Conservation (phyloP, 768 basidiomycete genomes). For the Tephrocybe sp. region DNA sequence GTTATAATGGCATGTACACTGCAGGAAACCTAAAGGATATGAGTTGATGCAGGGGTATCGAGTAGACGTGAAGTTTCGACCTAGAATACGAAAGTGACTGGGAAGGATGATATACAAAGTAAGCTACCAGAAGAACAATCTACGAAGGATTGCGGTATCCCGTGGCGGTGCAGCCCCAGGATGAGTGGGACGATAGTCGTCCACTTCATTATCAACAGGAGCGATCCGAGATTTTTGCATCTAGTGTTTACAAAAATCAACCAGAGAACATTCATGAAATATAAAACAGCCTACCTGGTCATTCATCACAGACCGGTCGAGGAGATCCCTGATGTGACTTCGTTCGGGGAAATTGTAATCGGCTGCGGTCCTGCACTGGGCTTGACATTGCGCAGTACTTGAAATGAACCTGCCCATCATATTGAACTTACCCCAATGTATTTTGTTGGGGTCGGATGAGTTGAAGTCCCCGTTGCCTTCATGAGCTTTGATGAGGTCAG, state of each 20-base stretch:
- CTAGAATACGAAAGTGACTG: too few relatives aligned
- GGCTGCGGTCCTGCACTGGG: slow-evolving; percentile 59
- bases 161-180: slow-evolving; percentile 26
- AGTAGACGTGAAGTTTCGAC: background rate
- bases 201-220: slow-evolving; percentile 46
- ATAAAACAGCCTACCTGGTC: slow-evolving; percentile 50
- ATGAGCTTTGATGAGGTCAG: slow-evolving; percentile 85
- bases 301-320: slow-evolving; percentile 66
- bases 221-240: slow-evolving; percentile 68
- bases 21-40: too few relatives aligned
- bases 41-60: background rate
- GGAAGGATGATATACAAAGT: background rate
- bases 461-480: slow-evolving; percentile 80
- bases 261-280: background rate
- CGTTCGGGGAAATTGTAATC: slow-evolving; percentile 68
- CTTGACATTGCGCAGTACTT: slow-evolving; percentile 76
- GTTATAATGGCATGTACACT: too few relatives aligned
- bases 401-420: slow-evolving; percentile 88
- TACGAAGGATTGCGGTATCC: slow-evolving; percentile 50
- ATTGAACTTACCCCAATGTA: slow-evolving; percentile 97
- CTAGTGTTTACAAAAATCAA: slow-evolving; percentile 35
- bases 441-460: slow-evolving; percentile 61
- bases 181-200: slow-evolving; percentile 33
- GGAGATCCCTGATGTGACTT: slow-evolving; percentile 49
- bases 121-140: slow-evolving; percentile 44